phyloP scores from a whole-genome alignment of 345 rosid species.

The Eucalyptus pumila region DNA sequence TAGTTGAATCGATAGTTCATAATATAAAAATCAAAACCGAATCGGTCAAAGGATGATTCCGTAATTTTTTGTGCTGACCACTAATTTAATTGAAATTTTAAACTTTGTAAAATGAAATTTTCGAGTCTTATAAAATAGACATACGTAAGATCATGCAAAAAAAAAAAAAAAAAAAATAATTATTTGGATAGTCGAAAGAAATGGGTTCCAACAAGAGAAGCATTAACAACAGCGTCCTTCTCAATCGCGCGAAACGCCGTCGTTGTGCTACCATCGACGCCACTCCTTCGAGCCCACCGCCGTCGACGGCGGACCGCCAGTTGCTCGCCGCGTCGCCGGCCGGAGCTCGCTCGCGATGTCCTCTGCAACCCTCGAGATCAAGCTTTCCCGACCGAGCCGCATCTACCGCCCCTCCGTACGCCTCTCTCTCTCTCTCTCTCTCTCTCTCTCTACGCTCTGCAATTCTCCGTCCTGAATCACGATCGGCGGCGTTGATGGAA shows the following conservation, averaged over 20 bases:
- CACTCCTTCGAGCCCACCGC: background rate
- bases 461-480: background rate
- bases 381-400: conserved; percentile 58
- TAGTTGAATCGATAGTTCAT: accelerated
- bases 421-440: background rate
- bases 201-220: background rate
- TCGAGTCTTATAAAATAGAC: background rate
- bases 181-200: background rate
- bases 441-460: background rate
- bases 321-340: background rate
- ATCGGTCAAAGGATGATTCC: too few species aligned
- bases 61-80: accelerated
- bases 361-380: conserved; percentile 30
- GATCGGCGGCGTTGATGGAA: background rate
- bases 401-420: conserved; percentile 59
- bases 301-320: background rate
- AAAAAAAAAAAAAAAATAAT: too few species aligned
- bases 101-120: too few species aligned
- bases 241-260: background rate
- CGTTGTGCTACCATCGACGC: background rate
- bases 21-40: accelerated
- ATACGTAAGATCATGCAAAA: background rate
- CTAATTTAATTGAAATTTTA: background rate
- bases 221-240: background rate
- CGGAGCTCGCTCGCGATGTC: background rate